phyloP scores from a whole-genome alignment of 2,329 filamentous ascomycete species.

The Exophiala calicioides region DNA sequence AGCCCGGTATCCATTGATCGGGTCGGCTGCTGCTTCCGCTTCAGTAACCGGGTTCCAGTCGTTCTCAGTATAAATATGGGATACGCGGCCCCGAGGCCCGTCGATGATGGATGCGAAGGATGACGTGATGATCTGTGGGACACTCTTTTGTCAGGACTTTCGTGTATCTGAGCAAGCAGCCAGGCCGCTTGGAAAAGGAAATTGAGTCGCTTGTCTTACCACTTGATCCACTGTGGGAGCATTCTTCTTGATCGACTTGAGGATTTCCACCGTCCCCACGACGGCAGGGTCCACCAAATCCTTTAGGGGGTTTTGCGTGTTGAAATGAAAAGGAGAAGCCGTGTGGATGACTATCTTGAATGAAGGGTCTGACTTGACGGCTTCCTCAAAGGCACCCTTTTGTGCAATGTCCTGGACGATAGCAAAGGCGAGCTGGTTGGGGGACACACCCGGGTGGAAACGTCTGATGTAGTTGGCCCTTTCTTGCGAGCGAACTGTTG shows the following conservation, averaged over 20 bases:
- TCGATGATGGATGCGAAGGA: slow-evolving; percentile 55
- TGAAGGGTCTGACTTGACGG: slow-evolving; percentile 33
- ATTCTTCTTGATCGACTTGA: slow-evolving; percentile 26
- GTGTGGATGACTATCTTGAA: slow-evolving; percentile 36
- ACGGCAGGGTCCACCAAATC: slow-evolving; percentile 34
- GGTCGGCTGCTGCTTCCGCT: slow-evolving; percentile 40
- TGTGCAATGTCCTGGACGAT: slow-evolving; percentile 36
- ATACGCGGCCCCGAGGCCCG: slow-evolving; percentile 36
- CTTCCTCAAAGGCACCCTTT: slow-evolving; percentile 40
- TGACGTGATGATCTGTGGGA: slow-evolving; percentile 52
- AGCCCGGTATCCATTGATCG: slow-evolving; percentile 43
- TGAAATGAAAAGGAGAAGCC: slow-evolving; percentile 32
- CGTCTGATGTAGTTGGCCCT: slow-evolving; percentile 30
- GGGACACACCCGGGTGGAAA: slow-evolving; percentile 15
- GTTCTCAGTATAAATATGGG: slow-evolving; percentile 47
- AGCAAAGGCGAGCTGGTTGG: slow-evolving; percentile 30
- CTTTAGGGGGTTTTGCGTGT: slow-evolving; percentile 30
- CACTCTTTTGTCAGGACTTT: too few species aligned
- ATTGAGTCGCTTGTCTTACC: too few species aligned
- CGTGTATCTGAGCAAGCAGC: too few species aligned
- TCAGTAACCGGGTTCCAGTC: slow-evolving; percentile 54
- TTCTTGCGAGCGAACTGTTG: slow-evolving; percentile 32
- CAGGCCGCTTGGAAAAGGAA: too few species aligned
- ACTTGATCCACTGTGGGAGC: slow-evolving; percentile 39
- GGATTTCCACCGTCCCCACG: slow-evolving; percentile 33